Evolutionary conservation across 108 stramenopile genomes (phyloP).

Genomic region (Conticribra guillardii): DNA sequence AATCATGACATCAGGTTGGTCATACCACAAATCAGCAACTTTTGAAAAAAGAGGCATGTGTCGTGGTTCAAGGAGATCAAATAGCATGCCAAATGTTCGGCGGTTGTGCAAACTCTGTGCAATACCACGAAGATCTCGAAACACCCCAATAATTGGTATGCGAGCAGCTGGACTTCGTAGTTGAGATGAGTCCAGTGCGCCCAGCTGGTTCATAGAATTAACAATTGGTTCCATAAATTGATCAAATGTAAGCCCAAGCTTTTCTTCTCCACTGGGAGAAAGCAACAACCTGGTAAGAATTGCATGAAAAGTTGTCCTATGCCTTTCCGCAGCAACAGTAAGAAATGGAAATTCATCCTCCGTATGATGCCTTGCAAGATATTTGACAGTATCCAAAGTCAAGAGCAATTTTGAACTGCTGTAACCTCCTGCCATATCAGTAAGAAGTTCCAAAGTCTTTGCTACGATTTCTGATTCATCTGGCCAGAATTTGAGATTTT

Average conservation of each 20-base stretch:
- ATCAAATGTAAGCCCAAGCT: slow-evolving; percentile 88
- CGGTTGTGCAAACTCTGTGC: slow-evolving; percentile 93
- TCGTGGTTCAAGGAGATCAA: slow-evolving; percentile 92
- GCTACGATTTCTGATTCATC: slow-evolving; percentile 87
- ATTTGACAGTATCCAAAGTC: slow-evolving; percentile 94
- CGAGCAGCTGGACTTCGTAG: slow-evolving; percentile 77
- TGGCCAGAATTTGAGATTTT: slow-evolving; percentile 97
- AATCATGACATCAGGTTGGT: slow-evolving; percentile 93
- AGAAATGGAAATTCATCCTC: slow-evolving; percentile 97
- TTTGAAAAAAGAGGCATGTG: slow-evolving; percentile 87
- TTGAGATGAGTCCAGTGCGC: slow-evolving; percentile 61
- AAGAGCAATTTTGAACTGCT: slow-evolving; percentile 93
- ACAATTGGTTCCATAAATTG: slow-evolving; percentile 95
- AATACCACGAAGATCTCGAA: slow-evolving; percentile 94
- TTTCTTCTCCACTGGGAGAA: slow-evolving; percentile 88
- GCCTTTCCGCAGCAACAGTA: slow-evolving; percentile 78
- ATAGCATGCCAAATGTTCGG: slow-evolving; percentile 88
- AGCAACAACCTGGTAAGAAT: slow-evolving; percentile 91
- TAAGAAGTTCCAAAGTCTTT: slow-evolving; percentile 91
- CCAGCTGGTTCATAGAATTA: slow-evolving; percentile 69
- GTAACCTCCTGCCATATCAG: slow-evolving; percentile 96
- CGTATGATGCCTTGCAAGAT: slow-evolving; percentile 91
- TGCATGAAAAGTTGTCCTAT: slow-evolving; percentile 95
- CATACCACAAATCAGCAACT: slow-evolving; percentile 92
- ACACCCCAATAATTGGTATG: slow-evolving; percentile 89